Conservation (phyloP, 2,329 filamentous ascomycete species). For the Arthrobotrys pseudoclavata region DNA sequence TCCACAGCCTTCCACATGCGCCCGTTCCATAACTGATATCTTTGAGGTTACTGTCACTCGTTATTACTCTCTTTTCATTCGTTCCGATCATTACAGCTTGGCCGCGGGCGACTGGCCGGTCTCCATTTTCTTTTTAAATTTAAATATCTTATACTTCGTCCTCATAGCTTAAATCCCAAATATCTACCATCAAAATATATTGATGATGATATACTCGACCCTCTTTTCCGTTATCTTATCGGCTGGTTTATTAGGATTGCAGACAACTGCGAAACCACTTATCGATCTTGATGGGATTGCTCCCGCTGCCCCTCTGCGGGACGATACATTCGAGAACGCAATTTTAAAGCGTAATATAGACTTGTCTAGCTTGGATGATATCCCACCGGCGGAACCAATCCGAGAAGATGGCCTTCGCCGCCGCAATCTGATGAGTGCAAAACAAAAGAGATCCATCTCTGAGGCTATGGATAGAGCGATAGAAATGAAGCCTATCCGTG, state of each 20-base stretch:
- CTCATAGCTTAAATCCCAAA: too few relatives aligned
- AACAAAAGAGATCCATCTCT: constrained; percentile 22
- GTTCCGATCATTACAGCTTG: constrained; percentile 7
- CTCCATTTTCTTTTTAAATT: neutral
- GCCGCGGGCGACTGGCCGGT: constrained; percentile 19
- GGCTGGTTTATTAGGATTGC: constrained; percentile 18
- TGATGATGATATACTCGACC: constrained; percentile 18
- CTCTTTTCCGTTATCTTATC: constrained; percentile 11
- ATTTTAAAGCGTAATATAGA: neutral
- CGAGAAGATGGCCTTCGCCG: neutral
- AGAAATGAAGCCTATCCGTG: constrained; percentile 43
- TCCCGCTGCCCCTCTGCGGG: neutral
- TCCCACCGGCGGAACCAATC: constrained; percentile 1
- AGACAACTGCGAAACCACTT: constrained; percentile 18
- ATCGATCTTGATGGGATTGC: neutral
- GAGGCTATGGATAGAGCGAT: constrained; percentile 37
- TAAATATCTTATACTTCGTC: neutral
- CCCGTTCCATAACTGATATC: neutral
- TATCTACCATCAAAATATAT: neutral
- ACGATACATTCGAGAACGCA: neutral
- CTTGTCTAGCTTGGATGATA: neutral
- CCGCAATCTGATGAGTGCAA: neutral
- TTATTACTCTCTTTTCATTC: neutral
- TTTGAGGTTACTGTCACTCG: neutral
- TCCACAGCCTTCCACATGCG: neutral